These are phyloP conservation scores for Pseudotulostoma volvatum DNA, from an alignment of 495 filamentous ascomycete genomes.

Conservation along the genomic window DNA sequence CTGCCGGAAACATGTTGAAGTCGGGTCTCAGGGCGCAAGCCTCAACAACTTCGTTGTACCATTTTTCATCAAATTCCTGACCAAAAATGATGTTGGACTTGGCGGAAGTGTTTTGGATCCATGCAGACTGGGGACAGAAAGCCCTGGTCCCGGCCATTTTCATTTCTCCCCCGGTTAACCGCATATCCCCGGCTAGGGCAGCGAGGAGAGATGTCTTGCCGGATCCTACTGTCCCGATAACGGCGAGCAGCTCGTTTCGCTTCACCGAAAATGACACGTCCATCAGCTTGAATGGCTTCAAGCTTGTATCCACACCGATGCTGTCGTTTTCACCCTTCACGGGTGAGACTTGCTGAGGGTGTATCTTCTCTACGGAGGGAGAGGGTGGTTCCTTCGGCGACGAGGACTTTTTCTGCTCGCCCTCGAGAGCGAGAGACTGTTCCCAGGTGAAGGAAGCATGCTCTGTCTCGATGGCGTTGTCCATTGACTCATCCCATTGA, in stretches of 20 bases:
- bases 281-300: conserved; percentile 69
- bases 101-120: conserved; percentile 88
- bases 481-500: conserved; percentile 39
- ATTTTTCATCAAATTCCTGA: conserved; percentile 35
- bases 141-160: conserved; percentile 61
- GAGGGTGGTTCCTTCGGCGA: conserved; percentile 16
- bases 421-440: conserved; percentile 49
- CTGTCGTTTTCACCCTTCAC: conserved; percentile 27
- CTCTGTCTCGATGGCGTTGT: conserved; percentile 54
- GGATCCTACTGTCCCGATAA: conserved; percentile 82
- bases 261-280: conserved; percentile 59
- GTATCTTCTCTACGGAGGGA: conserved; percentile 13
- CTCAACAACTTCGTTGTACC: conserved; percentile 42
- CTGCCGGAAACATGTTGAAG: conserved; percentile 35
- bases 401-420: conserved; percentile 23
- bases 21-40: conserved; percentile 42
- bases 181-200: conserved; percentile 88
- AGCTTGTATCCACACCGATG: conserved; percentile 20
- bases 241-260: conserved; percentile 69
- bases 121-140: conserved; percentile 91
- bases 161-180: conserved; percentile 56
- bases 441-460: conserved; percentile 90
- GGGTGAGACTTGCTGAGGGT: conserved; percentile 10
- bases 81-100: conserved; percentile 86
- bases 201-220: conserved; percentile 86